Percentiles rank a stretch among this genome's conserved stretches.
Conservation (phyloP, 805 yeast genomes). For the Schizosaccharomyces cryophilus region DNA sequence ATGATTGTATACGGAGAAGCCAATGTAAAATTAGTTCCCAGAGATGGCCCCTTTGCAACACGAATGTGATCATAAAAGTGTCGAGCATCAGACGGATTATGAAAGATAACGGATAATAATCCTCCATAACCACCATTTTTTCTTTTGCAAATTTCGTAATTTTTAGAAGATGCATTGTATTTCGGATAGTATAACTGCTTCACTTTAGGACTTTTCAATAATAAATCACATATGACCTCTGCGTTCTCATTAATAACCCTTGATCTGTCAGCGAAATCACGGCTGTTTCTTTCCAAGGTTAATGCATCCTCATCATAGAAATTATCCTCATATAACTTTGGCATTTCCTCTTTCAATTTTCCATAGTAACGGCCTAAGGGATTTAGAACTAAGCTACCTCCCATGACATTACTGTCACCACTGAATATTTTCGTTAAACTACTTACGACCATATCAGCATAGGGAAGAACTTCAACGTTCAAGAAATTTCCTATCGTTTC, state of each 20-base stretch:
- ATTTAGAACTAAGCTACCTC: constrained; percentile 66
- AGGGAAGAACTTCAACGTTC: constrained; percentile 57
- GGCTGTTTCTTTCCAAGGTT: constrained; percentile 70
- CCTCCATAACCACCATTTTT: constrained; percentile 67
- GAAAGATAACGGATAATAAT: constrained; percentile 42
- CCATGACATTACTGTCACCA: constrained; percentile 91
- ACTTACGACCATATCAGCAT: constrained; percentile 66
- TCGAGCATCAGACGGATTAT: constrained; percentile 33
- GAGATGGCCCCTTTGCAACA: constrained; percentile 60
- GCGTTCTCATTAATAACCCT: constrained; percentile 18
- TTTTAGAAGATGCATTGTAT: constrained; percentile 23
- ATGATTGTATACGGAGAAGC: constrained; percentile 69
- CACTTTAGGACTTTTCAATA: constrained; percentile 16
- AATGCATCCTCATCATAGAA: constrained; percentile 91
- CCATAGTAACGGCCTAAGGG: constrained; percentile 30
- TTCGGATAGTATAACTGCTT: constrained; percentile 52
- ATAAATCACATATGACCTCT: constrained; percentile 16
- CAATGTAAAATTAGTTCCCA: constrained; percentile 63
- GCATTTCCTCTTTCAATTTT: constrained; percentile 24
- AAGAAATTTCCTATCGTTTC: constrained; percentile 85
- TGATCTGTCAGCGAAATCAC: constrained; percentile 56
- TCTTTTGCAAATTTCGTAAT: constrained; percentile 47
- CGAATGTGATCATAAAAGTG: constrained; percentile 40
- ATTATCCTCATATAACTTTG: constrained; percentile 41
- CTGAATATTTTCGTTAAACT: constrained; percentile 80